A percentile compares a stretch with the other conserved stretches of the same genome.
Evolutionary conservation across 2,329 filamentous ascomycete species (phyloP).

Genomic region (Phoma sp.): DNA sequence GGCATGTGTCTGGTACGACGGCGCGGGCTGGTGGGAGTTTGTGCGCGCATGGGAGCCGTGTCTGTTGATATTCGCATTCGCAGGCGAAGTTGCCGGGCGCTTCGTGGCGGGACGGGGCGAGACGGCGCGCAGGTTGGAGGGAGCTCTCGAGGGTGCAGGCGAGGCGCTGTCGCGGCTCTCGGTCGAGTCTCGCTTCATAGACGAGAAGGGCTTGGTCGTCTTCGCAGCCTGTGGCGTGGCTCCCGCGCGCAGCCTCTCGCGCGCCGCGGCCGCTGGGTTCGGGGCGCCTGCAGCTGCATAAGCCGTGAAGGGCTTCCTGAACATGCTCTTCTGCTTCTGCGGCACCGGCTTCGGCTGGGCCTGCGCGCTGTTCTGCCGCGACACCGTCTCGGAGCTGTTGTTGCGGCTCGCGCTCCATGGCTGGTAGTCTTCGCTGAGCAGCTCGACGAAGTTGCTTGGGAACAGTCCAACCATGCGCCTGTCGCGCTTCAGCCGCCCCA

Average conservation of each 20-base stretch:
- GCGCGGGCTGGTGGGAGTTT: constrained; percentile 37
- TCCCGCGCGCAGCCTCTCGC: constrained; percentile 44
- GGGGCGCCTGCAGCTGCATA: constrained; percentile 57
- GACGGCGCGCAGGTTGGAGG: constrained; percentile 47
- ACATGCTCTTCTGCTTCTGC: constrained; percentile 62
- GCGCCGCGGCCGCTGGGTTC: constrained; percentile 51
- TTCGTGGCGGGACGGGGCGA: constrained; percentile 50
- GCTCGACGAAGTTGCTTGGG: constrained; percentile 95
- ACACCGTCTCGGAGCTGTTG: constrained; percentile 53
- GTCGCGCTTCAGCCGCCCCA: constrained; percentile 87
- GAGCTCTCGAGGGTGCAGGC: constrained; percentile 32
- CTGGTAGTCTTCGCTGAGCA: constrained; percentile 84
- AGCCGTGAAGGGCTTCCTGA: constrained; percentile 71
- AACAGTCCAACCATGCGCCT: constrained; percentile 91
- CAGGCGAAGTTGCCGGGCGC: constrained; percentile 49
- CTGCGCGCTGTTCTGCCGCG: constrained; percentile 60
- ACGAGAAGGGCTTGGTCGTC: constrained; percentile 57
- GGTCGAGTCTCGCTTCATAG: constrained; percentile 57
- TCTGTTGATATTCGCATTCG: constrained; percentile 42
- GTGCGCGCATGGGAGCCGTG: constrained; percentile 34
- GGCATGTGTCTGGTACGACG: constrained; percentile 24
- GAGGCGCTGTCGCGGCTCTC: constrained; percentile 44
- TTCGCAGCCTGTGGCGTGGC: constrained; percentile 44
- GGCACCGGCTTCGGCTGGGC: constrained; percentile 53
- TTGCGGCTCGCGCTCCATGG: constrained; percentile 66